Conservation (phyloP, 495 filamentous ascomycete genomes). For the Choiromyces venosus region DNA sequence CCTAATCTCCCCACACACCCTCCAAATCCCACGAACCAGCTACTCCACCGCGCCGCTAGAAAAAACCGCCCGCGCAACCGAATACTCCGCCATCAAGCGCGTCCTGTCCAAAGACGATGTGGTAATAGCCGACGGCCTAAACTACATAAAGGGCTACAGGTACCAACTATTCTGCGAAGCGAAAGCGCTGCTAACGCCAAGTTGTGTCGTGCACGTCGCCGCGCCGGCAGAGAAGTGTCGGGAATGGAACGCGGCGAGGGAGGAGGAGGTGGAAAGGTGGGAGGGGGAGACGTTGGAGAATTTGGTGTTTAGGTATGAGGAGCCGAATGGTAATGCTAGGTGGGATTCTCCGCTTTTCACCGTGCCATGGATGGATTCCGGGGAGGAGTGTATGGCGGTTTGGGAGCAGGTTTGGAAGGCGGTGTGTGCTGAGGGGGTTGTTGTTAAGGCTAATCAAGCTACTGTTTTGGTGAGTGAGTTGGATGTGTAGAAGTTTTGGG, state of each 20-base stretch:
- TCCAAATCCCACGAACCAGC: conserved; percentile 56
- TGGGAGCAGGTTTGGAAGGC: conserved; percentile 70
- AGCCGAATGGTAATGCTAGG: conserved; percentile 87
- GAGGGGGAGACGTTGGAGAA: conserved; percentile 73
- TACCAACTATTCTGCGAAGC: conserved; percentile 96
- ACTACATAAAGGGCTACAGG: conserved; percentile 96
- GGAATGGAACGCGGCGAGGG: conserved; percentile 30
- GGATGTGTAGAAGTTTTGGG: neutral
- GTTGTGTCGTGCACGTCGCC: conserved; percentile 82
- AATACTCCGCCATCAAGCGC: conserved; percentile 81
- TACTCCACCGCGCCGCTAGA: conserved; percentile 69
- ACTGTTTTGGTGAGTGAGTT: conserved; percentile 59
- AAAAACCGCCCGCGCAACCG: conserved; percentile 84
- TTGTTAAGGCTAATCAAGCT: conserved; percentile 70
- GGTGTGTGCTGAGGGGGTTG: conserved; percentile 57
- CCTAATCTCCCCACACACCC: conserved; percentile 62
- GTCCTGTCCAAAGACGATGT: conserved; percentile 70
- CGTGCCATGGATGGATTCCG: conserved; percentile 69
- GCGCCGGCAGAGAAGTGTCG: conserved; percentile 57
- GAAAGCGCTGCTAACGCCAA: conserved; percentile 75
- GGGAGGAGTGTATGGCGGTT: conserved; percentile 54
- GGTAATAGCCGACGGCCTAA: conserved; percentile 68
- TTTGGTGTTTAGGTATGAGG: conserved; percentile 90
- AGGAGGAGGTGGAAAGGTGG: conserved; percentile 55
- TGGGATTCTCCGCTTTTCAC: conserved; percentile 96